A percentile compares a stretch with the other conserved stretches of the same genome.
phyloP scores from a whole-genome alignment of 176 grass and related monocot species.

The Neostapfia colusana region DNA sequence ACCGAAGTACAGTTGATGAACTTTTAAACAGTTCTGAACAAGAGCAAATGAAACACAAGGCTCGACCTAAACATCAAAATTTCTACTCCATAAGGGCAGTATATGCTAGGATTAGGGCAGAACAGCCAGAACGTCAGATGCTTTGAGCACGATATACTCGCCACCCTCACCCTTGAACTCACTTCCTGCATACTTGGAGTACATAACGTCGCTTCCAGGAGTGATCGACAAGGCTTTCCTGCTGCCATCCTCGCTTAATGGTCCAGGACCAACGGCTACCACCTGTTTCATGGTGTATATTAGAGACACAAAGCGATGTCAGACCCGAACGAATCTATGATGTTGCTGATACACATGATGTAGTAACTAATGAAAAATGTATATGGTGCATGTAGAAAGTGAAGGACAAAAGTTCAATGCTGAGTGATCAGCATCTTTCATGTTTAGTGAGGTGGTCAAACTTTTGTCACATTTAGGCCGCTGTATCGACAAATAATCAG shows the following conservation, averaged over 20 bases:
- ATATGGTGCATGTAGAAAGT: too few species aligned
- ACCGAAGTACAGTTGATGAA: background rate
- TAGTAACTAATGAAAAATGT: background rate
- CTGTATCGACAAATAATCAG: background rate
- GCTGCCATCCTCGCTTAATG: conserved; percentile 54
- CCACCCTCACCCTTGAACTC: conserved; percentile 67
- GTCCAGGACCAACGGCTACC: conserved; percentile 48
- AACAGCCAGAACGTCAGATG: conserved; percentile 60
- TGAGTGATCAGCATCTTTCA: background rate
- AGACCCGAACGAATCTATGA: background rate
- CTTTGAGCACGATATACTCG: conserved; percentile 58
- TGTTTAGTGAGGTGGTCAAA: background rate
- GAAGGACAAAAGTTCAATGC: background rate
- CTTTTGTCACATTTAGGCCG: background rate
- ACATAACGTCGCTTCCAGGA: conserved; percentile 52
- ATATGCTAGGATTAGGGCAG: conserved; percentile 11
- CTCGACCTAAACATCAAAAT: conserved; percentile 41
- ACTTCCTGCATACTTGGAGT: conserved; percentile 55
- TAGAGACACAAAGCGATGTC: background rate
- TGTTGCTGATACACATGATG: background rate
- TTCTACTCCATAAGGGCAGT: background rate
- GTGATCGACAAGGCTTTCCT: conserved; percentile 46
- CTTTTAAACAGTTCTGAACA: background rate
- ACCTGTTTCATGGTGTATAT: conserved; percentile 39
- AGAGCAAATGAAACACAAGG: background rate